phyloP scores from a whole-genome alignment of 768 basidiomycete genomes.

The Melanogaster broomeanus region DNA sequence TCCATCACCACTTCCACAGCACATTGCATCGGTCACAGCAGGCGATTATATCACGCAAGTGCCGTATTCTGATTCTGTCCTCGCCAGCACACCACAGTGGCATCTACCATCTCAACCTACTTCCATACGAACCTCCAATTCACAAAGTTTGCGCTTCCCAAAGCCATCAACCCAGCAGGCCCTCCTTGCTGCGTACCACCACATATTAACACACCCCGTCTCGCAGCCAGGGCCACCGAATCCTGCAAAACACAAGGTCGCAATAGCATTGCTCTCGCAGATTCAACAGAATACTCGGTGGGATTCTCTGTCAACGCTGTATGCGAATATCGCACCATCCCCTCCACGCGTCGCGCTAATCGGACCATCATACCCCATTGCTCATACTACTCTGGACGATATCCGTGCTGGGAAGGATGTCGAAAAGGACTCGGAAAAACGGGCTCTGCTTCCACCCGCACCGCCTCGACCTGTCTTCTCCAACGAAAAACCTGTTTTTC shows the following conservation, averaged over 20 bases:
- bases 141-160: conserved; percentile 34
- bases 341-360: conserved; percentile 63
- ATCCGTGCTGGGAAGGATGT: conserved; percentile 42
- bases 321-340: conserved; percentile 57
- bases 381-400: conserved; percentile 34
- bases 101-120: conserved; percentile 57
- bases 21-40: conserved; percentile 41
- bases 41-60: conserved; percentile 74
- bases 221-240: conserved; percentile 51
- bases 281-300: conserved; percentile 61
- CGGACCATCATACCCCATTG: conserved; percentile 65
- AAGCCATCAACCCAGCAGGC: conserved; percentile 64
- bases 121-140: conserved; percentile 17
- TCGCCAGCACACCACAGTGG: conserved; percentile 65
- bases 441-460: conserved; percentile 33
- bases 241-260: conserved; percentile 72
- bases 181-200: conserved; percentile 70
- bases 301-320: conserved; percentile 70
- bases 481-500: conserved; percentile 58
- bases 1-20: conserved; percentile 45
- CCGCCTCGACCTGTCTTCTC: conserved; percentile 42
- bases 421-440: conserved; percentile 55
- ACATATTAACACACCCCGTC: conserved; percentile 73
- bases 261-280: conserved; percentile 65
- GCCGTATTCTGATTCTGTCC: conserved; percentile 73